Evolutionary conservation across 2,329 filamentous ascomycete species (phyloP), one percentile per base, ranked within the genome.

Genomic region (Ceratocystis harringtonii): DNA sequence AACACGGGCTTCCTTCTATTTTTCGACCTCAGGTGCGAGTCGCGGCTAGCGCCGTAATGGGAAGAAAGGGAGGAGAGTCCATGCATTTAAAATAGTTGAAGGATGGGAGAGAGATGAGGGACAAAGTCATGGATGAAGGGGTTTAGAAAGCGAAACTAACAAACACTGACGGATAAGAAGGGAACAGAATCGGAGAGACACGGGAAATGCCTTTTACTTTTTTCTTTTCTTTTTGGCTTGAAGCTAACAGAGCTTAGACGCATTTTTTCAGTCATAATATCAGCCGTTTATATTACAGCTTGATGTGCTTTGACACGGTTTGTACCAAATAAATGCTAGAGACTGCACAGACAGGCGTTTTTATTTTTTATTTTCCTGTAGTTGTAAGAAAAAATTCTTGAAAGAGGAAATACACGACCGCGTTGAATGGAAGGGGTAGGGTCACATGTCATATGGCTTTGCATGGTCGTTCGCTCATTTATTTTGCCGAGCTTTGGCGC

Each of bases 401-500:
- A 36, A 58, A 19, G 32, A 58, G 17, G 7, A 10, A 36, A 36
- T 7, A 5, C 55, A 10, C 1, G 3, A n/a, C 10, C 19, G 8
- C 28, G 19, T 36, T 25, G 15, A 36, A 12, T n/a, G 15, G 55
- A 58, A 36, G 22, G 28, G 12, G 52, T 7, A 8, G 32, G 25
- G 32, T 36, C 17, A 58, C 55, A 58, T 32, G 55, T n/a, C n/a
- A 3, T 8, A n/a, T 52, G 10, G 48, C 5, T 10, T 17, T 58
- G 30, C 28, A 28, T 58, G 1, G 15, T 8, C 55, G 10, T 30
- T n/a, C 19, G 8, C 15, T 19, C 55, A 22, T 30, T n/a, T 30
- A 58, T 30, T 58, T 25, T 58, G 28, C 55, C 55, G 55, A 58
- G 28, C 55, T 15, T 58, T 58, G 28, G n/a, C 55, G 55, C 55